These are phyloP conservation scores for Heliocybe sulcata DNA, from an alignment of 1,284 basidiomycete genomes.

Conservation along the genomic window DNA sequence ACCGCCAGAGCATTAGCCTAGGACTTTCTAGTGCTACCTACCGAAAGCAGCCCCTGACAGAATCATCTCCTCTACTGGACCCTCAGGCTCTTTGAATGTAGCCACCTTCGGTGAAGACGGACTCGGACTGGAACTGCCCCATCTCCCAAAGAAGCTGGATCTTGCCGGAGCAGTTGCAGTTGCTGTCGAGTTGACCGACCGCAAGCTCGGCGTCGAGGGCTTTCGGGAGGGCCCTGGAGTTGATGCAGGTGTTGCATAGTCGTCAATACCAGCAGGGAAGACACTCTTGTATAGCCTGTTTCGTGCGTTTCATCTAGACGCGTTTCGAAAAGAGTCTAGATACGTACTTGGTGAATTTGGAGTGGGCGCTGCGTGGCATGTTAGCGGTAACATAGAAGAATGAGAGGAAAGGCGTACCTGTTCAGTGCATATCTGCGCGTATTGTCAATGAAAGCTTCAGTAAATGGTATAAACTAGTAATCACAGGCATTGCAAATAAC, in stretches of 20 bases:
- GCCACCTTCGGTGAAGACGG: slow-evolving; percentile 13
- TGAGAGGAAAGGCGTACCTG: slow-evolving; percentile 29
- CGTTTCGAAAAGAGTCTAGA: not conserved
- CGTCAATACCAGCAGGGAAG: slow-evolving; percentile 59
- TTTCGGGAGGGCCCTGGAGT: slow-evolving; percentile 36
- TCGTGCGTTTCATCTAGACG: not conserved
- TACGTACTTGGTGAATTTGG: slow-evolving; percentile 61
- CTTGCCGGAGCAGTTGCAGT: slow-evolving; percentile 16
- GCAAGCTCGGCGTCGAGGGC: slow-evolving; percentile 19
- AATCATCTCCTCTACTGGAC: slow-evolving; percentile 63
- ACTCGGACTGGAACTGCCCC: slow-evolving; percentile 15
- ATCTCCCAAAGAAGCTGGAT: slow-evolving; percentile 31
- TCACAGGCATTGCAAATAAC: slow-evolving; percentile 71
- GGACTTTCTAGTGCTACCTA: slow-evolving; percentile 16
- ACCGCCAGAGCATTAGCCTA: not conserved
- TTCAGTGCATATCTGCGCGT: slow-evolving; percentile 47
- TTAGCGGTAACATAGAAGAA: not conserved
- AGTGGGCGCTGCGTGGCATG: slow-evolving; percentile 45
- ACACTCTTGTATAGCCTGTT: slow-evolving; percentile 63
- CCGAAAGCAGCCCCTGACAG: slow-evolving; percentile 71
- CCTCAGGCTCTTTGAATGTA: slow-evolving; percentile 25
- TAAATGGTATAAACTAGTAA: slow-evolving; percentile 12
- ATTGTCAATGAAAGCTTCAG: slow-evolving; percentile 2
- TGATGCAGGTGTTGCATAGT: slow-evolving; percentile 39
- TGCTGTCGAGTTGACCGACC: slow-evolving; percentile 12